These are phyloP conservation scores for Castanea mollissima DNA, from an alignment of 306 rosid species.

Conservation along the genomic window DNA sequence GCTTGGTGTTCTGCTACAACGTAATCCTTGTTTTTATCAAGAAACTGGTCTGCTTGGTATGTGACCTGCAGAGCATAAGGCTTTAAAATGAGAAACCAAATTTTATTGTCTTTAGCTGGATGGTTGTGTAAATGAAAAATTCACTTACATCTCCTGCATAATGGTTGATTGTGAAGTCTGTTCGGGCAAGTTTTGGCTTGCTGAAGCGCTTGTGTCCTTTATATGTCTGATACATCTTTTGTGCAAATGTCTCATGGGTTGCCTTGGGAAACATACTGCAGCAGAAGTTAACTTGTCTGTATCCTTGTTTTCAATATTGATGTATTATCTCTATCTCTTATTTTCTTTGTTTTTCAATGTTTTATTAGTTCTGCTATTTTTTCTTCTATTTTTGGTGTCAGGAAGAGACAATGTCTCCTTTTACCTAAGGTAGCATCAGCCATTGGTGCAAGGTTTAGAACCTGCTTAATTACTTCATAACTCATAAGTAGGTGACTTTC, in stretches of 20 bases:
- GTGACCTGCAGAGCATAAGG: conserved; percentile 53
- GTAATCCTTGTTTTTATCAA: conserved; percentile 85
- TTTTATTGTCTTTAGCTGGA: conserved; percentile 2
- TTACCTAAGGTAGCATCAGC: neutral
- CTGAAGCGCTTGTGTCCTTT: conserved; percentile 80
- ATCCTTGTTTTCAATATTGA: neutral
- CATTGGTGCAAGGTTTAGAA: neutral
- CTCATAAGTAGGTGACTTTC: neutral
- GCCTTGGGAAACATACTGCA: conserved; percentile 90
- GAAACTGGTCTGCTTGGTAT: conserved; percentile 80
- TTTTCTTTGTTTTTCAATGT: neutral
- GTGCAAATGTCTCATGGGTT: conserved; percentile 90
- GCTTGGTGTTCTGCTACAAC: conserved; percentile 93
- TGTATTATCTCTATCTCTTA: neutral
- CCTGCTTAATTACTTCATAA: neutral
- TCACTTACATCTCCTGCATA: conserved; percentile 85
- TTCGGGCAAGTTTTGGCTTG: conserved; percentile 86
- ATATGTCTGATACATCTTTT: conserved; percentile 86
- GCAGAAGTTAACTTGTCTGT: conserved; percentile 16
- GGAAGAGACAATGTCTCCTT: neutral
- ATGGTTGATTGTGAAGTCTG: conserved; percentile 76
- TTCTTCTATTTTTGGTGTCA: neutral
- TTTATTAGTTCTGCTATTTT: neutral
- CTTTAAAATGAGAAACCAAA: conserved; percentile 10
- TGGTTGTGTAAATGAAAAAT: neutral